These are phyloP conservation scores for Naganishia sp. DNA, from an alignment of 1,284 basidiomycete genomes.

Conservation along the genomic window DNA sequence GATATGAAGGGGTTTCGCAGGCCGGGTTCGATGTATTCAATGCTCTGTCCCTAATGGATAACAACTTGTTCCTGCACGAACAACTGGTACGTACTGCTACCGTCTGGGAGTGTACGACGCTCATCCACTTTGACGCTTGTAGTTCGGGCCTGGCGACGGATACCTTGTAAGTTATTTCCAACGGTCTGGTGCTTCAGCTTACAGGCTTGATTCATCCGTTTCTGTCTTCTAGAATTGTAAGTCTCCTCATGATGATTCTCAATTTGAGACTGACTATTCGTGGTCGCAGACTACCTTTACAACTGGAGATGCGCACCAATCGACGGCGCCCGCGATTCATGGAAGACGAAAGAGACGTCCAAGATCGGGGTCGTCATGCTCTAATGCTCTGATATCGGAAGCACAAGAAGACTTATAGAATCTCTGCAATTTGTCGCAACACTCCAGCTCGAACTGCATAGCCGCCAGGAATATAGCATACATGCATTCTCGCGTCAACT, in stretches of 20 bases:
- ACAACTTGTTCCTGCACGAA: slow-evolving; percentile 75
- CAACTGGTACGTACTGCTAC: slow-evolving; percentile 63
- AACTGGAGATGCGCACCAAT: slow-evolving; percentile 84
- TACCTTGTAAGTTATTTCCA: slow-evolving; percentile 58
- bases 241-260: slow-evolving; percentile 13
- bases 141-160: slow-evolving; percentile 91
- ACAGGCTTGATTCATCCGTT: too few relatives aligned
- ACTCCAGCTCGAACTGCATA: too few relatives aligned
- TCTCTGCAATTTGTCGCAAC: too few relatives aligned
- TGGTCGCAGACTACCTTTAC: slow-evolving; percentile 71
- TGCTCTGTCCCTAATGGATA: slow-evolving; percentile 92
- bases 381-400: slow-evolving; percentile 29
- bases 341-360: slow-evolving; percentile 42
- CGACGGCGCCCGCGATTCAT: slow-evolving; percentile 60
- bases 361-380: slow-evolving; percentile 55
- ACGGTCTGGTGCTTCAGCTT: too few relatives aligned
- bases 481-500: too few relatives aligned
- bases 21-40: slow-evolving; percentile 95
- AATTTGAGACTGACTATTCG: slow-evolving; percentile 3
- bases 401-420: too few relatives aligned
- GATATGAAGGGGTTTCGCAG: slow-evolving; percentile 43
- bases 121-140: slow-evolving; percentile 3
- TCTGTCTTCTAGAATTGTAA: slow-evolving; percentile 41
- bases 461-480: too few relatives aligned
- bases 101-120: neutral